A percentile compares a stretch with the other conserved stretches of the same genome.
Conservation (phyloP, 257 asterid genomes). For the Anisodus acutangulus region DNA sequence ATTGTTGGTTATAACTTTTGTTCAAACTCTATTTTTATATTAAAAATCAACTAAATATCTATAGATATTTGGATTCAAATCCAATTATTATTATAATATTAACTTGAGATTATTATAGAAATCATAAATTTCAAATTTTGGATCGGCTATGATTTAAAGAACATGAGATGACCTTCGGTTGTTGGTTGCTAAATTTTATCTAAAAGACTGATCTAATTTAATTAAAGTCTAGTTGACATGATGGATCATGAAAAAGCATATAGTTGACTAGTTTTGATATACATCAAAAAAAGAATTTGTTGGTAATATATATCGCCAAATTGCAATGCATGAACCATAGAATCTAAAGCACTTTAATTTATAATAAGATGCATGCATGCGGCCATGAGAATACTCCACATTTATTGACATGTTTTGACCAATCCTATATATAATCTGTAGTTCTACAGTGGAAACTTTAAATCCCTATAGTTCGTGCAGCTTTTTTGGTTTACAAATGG, state of each 20-base stretch:
- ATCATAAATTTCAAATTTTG: neutral
- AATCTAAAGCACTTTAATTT: neutral
- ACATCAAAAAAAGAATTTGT: slow-evolving; percentile 9
- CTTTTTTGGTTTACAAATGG: slow-evolving; percentile 25
- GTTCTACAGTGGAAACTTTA: slow-evolving; percentile 4
- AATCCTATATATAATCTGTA: neutral
- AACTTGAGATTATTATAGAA: neutral
- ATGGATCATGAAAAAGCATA: slow-evolving; percentile 7
- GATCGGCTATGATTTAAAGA: neutral
- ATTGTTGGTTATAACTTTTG: neutral
- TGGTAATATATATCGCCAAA: neutral
- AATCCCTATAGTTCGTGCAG: neutral
- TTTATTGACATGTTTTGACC: neutral
- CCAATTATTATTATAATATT: neutral
- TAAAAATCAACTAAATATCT: neutral
- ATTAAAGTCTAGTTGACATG: slow-evolving; percentile 21
- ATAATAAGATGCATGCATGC: slow-evolving; percentile 24
- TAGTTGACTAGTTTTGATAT: neutral
- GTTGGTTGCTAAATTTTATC: neutral
- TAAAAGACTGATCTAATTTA: neutral
- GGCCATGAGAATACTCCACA: neutral
- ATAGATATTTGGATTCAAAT: neutral
- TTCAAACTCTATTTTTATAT: neutral
- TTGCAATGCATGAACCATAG: slow-evolving; percentile 18
- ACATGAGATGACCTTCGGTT: neutral